Evolutionary conservation across 2,329 filamentous ascomycete genomes (phyloP).

Genomic region (Colletotrichum higginsianum): DNA sequence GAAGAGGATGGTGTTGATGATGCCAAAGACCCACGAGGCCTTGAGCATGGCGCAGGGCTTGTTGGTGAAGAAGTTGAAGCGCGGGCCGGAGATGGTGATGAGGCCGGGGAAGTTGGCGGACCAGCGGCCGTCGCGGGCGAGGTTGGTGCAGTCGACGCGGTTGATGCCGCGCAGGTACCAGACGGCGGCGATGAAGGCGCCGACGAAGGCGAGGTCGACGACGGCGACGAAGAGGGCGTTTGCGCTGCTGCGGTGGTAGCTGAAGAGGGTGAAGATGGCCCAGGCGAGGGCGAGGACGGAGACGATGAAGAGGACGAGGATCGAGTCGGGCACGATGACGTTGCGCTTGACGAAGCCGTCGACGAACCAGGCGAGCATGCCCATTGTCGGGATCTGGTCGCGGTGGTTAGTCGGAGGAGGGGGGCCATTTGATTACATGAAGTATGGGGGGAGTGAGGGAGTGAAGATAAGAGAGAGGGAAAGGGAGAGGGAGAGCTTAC

Average conservation of each 20-base stretch:
- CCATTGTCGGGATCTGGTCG: conserved; percentile 72
- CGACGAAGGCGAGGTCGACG: conserved; percentile 74
- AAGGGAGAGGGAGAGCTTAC: conserved; percentile 57
- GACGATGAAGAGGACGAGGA: conserved; percentile 78
- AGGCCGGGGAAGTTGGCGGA: conserved; percentile 74
- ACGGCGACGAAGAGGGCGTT: conserved; percentile 75
- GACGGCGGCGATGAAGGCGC: conserved; percentile 74
- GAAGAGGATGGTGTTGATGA: conserved; percentile 90
- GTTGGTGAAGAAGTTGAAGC: conserved; percentile 70
- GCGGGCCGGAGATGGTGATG: conserved; percentile 66
- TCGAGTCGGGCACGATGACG: conserved; percentile 71
- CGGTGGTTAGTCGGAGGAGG: not conserved
- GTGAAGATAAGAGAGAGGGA: not conserved
- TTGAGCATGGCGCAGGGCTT: conserved; percentile 95
- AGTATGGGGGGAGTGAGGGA: not conserved
- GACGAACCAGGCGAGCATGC: conserved; percentile 78
- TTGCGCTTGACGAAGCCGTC: conserved; percentile 71
- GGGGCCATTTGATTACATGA: not conserved
- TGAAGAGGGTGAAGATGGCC: conserved; percentile 76
- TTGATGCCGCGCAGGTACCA: conserved; percentile 73
- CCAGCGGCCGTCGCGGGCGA: conserved; percentile 65
- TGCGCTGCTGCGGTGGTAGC: conserved; percentile 73
- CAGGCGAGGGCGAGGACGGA: conserved; percentile 74
- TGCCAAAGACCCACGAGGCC: conserved; percentile 88
- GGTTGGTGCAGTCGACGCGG: conserved; percentile 76